A percentile compares a stretch with the other conserved stretches of the same genome.
Conservation (phyloP, 257 asterid species). For the Echites panduratus region DNA sequence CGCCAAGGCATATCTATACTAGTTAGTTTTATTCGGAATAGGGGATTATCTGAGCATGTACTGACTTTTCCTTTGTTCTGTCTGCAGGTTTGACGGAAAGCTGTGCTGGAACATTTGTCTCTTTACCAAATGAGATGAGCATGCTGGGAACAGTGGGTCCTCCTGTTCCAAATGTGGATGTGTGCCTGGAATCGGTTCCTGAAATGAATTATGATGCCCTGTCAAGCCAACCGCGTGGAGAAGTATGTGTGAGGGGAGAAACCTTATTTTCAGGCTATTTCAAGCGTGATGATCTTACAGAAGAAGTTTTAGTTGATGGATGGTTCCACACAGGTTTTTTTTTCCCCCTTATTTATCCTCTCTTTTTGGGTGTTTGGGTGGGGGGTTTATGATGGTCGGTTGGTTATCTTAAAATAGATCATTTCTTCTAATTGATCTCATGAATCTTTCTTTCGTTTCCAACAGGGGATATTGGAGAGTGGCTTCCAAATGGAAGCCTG, state of each 20-base stretch:
- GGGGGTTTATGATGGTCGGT: background rate
- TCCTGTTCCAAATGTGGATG: constrained; percentile 94
- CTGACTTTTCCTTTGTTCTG: constrained; percentile 12
- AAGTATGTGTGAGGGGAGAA: constrained; percentile 83
- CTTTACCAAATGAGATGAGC: constrained; percentile 60
- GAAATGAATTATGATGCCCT: constrained; percentile 94
- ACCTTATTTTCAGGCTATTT: constrained; percentile 75
- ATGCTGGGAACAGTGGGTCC: constrained; percentile 98
- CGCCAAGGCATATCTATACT: background rate
- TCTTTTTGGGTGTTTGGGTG: background rate
- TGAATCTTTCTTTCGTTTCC: constrained; percentile 6
- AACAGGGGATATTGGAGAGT: constrained; percentile 89
- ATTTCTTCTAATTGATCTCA: background rate
- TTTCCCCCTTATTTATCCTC: background rate
- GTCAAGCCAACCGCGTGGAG: constrained; percentile 82
- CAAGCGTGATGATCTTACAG: constrained; percentile 91
- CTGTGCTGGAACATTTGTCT: constrained; percentile 90
- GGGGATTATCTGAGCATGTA: background rate
- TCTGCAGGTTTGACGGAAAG: constrained; percentile 85
- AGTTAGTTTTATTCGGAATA: background rate
- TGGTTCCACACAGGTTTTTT: constrained; percentile 96
- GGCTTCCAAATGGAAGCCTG: constrained; percentile 90
- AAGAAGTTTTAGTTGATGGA: constrained; percentile 77
- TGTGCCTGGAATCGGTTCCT: constrained; percentile 90
- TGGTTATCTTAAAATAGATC: background rate